Base-by-base conservation (phyloP, 2,329 filamentous ascomycete species). In the Fusarium austroafricanum region DNA sequence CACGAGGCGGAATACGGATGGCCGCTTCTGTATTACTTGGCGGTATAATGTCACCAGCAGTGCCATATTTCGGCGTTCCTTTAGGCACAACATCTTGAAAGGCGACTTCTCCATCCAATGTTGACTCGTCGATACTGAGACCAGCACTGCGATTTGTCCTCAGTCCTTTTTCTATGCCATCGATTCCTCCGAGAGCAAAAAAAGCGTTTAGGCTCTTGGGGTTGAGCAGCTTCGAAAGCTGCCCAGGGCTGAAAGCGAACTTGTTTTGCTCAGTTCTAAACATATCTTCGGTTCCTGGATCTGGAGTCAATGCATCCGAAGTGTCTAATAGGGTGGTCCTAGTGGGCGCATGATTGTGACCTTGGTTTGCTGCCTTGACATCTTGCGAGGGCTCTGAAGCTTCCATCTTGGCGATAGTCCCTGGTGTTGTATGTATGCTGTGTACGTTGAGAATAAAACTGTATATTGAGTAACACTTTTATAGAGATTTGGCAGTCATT, bases 221-320 rank as follows among this genome's bases (percentile, higher is more conserved):
- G 67, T 94, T 94, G 51, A 94, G 83, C 9, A 96, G 80, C 79
- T 95, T 95, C 65, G 85, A 90, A 62, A 97, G 83, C 73, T 96
- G 90, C 11, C 94, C 93, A 2, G 91, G 91, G 4, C 89, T 89
- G 75, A 92, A 96, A n/a, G 92, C 93, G 75, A 96, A 97, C 4
- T 89, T 90, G 76, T 94, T 96, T 74, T 92, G 82, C 8, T 90
- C 84, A 17, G 94, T 89, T 42, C 86, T 77, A 75, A 92, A 94
- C 75, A 93, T 91, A 39, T 83, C 85, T 78, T 94, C 91, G 0
- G 88, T 91, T 14, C 90, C 90, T 5, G 89, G 90, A 75, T 94
- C 92, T 39, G 76, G 77, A 15, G 76, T 79, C 18, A 79, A 62
- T 23, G 75, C 77, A 69, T 78, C 75, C 23, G 71, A 59, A 28